phyloP scores from a whole-genome alignment of 305 asterid species.

The Solanum chacoense region DNA sequence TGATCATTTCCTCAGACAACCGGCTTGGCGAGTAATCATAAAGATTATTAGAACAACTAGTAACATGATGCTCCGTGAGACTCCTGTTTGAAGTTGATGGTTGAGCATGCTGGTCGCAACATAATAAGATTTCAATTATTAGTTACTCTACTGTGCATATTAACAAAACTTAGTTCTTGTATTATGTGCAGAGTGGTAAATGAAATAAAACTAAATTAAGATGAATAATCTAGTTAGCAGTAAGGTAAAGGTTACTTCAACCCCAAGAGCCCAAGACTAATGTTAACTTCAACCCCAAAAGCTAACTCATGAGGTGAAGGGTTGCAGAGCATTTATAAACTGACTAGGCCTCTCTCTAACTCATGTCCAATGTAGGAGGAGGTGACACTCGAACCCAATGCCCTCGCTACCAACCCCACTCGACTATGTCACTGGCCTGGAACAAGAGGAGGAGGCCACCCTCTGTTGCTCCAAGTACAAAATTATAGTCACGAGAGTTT shows the following conservation, averaged over 20 bases:
- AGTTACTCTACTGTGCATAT: background rate
- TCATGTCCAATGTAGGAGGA: background rate
- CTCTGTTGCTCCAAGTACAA: background rate
- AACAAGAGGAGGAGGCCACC: background rate
- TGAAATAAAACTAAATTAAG: background rate
- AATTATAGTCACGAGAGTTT: background rate
- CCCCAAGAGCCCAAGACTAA: too few species aligned
- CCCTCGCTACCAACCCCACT: background rate
- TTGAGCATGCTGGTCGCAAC: constrained; percentile 30
- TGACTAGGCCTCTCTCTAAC: background rate
- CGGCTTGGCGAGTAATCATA: constrained; percentile 41
- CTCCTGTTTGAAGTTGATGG: constrained; percentile 22
- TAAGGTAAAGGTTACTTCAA: background rate
- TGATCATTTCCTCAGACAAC: constrained; percentile 87
- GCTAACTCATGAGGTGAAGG: background rate
- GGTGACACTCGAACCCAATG: background rate
- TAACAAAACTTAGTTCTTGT: background rate
- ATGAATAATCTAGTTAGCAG: background rate
- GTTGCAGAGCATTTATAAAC: background rate
- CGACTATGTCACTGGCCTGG: background rate
- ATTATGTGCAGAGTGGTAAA: background rate
- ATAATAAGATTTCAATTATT: background rate
- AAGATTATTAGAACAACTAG: constrained; percentile 19
- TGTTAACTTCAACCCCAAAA: too few species aligned
- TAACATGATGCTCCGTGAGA: constrained; percentile 21